These are phyloP conservation scores for Oryza nivara DNA, from an alignment of 176 grass and related monocot genomes.

Conservation along the genomic window DNA sequence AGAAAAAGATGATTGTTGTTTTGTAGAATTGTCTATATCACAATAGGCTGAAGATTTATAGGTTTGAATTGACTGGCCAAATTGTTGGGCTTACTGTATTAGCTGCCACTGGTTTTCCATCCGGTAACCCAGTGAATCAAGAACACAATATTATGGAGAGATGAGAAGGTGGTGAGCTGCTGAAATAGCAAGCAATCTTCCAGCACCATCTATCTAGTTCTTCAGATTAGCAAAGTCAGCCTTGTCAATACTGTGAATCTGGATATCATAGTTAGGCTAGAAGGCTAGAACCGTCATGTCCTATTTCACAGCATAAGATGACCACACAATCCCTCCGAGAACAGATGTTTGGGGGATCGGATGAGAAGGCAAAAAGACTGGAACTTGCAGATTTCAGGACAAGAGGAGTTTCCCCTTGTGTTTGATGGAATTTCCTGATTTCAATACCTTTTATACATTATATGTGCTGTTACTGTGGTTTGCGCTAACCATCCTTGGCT, in stretches of 20 bases:
- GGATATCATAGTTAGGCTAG: not conserved
- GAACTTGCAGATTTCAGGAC: not conserved
- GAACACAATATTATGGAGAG: not conserved
- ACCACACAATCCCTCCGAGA: not conserved
- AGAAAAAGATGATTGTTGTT: no score
- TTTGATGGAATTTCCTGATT: not conserved
- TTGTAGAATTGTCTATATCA: no score
- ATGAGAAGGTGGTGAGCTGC: no score
- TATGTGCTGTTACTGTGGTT: not conserved
- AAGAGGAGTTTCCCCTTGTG: not conserved
- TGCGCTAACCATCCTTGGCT: not conserved
- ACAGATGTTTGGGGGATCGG: not conserved
- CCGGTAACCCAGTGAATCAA: not conserved
- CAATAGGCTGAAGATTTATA: no score
- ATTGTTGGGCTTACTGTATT: not conserved
- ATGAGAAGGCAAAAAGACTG: not conserved
- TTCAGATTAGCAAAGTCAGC: not conserved
- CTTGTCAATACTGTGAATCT: not conserved
- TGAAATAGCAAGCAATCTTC: not conserved
- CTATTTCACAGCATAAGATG: not conserved
- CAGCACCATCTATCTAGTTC: not conserved
- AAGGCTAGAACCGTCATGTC: not conserved
- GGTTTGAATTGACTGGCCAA: not conserved
- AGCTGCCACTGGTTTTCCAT: not conserved
- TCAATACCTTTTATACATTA: no score